Percentiles rank a stretch among this genome's conserved stretches.
Evolutionary conservation across 2,329 filamentous ascomycete species (phyloP).

Genomic region (Aspergillus ustus): DNA sequence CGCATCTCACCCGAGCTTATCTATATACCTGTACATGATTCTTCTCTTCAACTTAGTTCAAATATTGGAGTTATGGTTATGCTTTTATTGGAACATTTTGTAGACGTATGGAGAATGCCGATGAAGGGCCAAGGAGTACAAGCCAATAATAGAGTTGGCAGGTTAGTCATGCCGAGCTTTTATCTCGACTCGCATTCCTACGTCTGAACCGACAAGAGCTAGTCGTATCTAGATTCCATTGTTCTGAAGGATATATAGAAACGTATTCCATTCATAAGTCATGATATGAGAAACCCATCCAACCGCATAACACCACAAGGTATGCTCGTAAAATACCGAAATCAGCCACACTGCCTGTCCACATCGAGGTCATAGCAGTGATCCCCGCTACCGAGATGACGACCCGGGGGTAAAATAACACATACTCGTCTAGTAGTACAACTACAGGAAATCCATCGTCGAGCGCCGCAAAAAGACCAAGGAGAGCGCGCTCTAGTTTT

Average conservation of each 20-base stretch:
- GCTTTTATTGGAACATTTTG: neutral
- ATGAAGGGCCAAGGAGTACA: neutral
- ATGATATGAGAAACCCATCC: neutral
- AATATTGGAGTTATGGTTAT: neutral
- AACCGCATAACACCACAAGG: neutral
- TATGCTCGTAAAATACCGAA: neutral
- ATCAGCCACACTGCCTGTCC: neutral
- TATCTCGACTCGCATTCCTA: neutral
- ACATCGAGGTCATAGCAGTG: too few relatives aligned
- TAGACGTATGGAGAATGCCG: neutral
- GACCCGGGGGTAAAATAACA: neutral
- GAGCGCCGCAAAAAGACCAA: neutral
- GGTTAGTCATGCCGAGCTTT: neutral
- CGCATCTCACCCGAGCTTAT: neutral
- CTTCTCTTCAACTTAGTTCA: neutral
- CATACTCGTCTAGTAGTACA: conserved; percentile 7
- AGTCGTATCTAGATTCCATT: neutral
- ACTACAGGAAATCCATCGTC: neutral
- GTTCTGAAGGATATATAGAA: neutral
- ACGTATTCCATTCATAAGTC: conserved; percentile 13
- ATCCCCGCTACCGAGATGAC: conserved; percentile 4
- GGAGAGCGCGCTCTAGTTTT: conserved; percentile 24
- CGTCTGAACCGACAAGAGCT: neutral
- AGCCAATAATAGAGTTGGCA: neutral
- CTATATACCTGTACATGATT: neutral